A percentile compares a stretch with the other conserved stretches of the same genome.
Evolutionary conservation across 345 rosid species (phyloP).

Genomic region (Murraya paniculata): DNA sequence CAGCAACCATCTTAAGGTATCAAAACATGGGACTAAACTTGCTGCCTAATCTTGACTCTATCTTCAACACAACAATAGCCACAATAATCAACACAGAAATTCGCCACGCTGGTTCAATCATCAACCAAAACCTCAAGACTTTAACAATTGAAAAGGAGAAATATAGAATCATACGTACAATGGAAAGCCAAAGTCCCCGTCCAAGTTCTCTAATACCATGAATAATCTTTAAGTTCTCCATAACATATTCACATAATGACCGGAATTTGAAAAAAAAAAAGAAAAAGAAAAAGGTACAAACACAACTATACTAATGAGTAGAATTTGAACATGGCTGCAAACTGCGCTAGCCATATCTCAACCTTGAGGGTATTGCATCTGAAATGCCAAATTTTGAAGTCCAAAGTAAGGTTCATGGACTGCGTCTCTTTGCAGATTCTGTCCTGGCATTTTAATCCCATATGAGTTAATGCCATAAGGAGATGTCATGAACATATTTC

Average conservation of each 20-base stretch:
- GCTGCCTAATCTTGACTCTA: not conserved
- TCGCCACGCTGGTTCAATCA: not conserved
- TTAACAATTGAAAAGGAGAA: constrained; percentile 16
- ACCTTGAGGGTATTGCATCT: constrained; percentile 50
- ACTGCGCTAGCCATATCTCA: constrained; percentile 22
- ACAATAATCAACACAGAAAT: not conserved
- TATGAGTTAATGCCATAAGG: constrained; percentile 35
- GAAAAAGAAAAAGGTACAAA: not conserved
- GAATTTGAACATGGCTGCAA: constrained; percentile 5
- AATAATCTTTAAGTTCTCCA: constrained; percentile 22
- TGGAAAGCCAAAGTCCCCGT: constrained; percentile 18
- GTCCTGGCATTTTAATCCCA: constrained; percentile 45
- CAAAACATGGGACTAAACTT: constrained; percentile 3
- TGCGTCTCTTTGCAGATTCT: constrained; percentile 26
- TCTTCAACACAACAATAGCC: not conserved
- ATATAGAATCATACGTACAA: constrained; percentile 15
- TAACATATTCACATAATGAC: constrained; percentile 33
- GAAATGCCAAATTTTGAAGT: constrained; percentile 41
- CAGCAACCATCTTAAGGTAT: constrained; percentile 21
- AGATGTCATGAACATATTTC: constrained; percentile 36
- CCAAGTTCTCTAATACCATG: constrained; percentile 18
- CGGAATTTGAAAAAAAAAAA: not conserved
- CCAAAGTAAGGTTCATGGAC: constrained; percentile 34
- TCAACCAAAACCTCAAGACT: not conserved
- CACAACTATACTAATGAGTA: constrained; percentile 30